A percentile compares a stretch with the other conserved stretches of the same genome.
Conservation (phyloP, 225 moss, liverwort and hornwort genomes). For the Ulota crispa region DNA sequence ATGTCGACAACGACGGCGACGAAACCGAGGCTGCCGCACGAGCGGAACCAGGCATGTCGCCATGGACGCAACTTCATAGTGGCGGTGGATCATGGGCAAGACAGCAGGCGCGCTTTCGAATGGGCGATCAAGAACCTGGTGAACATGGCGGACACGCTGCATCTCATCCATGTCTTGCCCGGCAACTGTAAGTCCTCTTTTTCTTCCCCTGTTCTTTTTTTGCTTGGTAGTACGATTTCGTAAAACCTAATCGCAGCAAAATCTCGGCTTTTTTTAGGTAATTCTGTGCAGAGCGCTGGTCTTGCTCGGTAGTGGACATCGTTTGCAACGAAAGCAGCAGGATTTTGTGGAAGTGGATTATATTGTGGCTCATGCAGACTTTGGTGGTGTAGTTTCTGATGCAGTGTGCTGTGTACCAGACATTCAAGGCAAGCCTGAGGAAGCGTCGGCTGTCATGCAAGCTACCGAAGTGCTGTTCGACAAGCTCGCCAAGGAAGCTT, state of each 20-base stretch:
- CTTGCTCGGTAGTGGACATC: not conserved
- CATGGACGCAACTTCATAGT: slow-evolving; percentile 63
- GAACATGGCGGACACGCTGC: slow-evolving; percentile 57
- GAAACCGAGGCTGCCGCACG: slow-evolving; percentile 27
- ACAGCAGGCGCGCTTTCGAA: slow-evolving; percentile 66
- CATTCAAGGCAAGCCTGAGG: slow-evolving; percentile 40
- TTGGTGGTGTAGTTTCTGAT: slow-evolving; percentile 19
- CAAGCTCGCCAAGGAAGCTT: slow-evolving; percentile 53
- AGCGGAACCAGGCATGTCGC: slow-evolving; percentile 20
- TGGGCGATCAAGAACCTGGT: slow-evolving; percentile 77
- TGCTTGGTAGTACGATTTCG: not conserved
- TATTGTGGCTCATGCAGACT: not conserved
- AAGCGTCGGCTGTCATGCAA: slow-evolving; percentile 39
- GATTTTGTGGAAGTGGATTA: not conserved
- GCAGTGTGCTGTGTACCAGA: slow-evolving; percentile 36
- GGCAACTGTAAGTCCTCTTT: slow-evolving; percentile 22
- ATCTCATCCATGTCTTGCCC: slow-evolving; percentile 77
- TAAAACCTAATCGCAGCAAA: not conserved
- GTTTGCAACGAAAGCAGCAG: not conserved
- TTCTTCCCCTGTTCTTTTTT: not conserved
- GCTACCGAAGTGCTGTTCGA: slow-evolving; percentile 58
- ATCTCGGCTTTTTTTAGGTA: not conserved
- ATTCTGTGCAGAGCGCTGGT: not conserved
- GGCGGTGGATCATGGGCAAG: slow-evolving; percentile 71
- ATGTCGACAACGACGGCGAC: not conserved